phyloP scores from a whole-genome alignment of 805 yeast species.

The Blastobotrys terrestris region DNA sequence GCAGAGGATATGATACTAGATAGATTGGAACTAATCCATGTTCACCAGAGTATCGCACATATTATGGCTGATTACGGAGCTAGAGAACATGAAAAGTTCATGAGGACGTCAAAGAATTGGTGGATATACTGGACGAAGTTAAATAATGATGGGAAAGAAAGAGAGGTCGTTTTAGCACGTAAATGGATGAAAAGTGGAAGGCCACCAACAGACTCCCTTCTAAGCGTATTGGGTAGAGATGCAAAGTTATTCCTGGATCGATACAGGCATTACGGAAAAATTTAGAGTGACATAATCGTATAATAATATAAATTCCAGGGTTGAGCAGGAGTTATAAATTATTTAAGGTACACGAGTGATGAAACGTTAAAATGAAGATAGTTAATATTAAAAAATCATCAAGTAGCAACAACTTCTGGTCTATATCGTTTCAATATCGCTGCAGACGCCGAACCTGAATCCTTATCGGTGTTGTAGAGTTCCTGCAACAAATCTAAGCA shows the following conservation, averaged over 20 bases:
- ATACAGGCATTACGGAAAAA: constrained; percentile 17
- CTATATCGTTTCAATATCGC: constrained; percentile 27
- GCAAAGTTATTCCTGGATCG: constrained; percentile 26
- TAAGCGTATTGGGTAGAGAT: constrained; percentile 23
- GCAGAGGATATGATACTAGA: constrained; percentile 10
- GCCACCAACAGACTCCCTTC: constrained; percentile 12
- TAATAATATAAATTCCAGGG: too few species aligned
- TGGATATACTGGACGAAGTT: constrained; percentile 26
- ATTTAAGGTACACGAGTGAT: too few species aligned
- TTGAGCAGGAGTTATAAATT: too few species aligned
- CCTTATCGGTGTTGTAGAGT: constrained; percentile 23
- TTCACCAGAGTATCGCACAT: constrained; percentile 16
- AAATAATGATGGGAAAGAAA: constrained; percentile 8
- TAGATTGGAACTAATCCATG: constrained; percentile 17
- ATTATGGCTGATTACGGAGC: constrained; percentile 6
- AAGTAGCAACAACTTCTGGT: constrained; percentile 13
- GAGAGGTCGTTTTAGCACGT: constrained; percentile 22
- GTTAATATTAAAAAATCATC: neutral
- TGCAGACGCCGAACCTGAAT: constrained; percentile 15
- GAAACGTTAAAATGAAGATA: too few species aligned
- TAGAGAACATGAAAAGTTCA: constrained; percentile 18
- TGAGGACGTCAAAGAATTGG: constrained; percentile 23
- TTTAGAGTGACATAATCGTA: too few species aligned
- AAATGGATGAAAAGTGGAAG: constrained; percentile 14
- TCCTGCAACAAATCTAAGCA: constrained; percentile 33